Base-by-base conservation (phyloP, 768 basidiomycete genomes). In the Trametes elegans region DNA sequence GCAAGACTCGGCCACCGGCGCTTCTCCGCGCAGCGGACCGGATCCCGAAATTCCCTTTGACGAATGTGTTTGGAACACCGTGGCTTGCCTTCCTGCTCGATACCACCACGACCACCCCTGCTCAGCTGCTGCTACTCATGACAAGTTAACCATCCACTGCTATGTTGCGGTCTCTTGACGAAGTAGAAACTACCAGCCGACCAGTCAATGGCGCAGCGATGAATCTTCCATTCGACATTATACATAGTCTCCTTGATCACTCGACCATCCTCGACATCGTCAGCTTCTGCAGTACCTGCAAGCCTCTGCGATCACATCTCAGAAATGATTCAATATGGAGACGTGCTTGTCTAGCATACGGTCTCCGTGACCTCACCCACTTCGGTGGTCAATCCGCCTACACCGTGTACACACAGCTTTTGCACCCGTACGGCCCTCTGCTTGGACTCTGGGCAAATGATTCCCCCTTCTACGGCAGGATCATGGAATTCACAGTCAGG, bases 371-470 rank as follows among this genome's bases (percentile, higher is more conserved):
- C 32, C 9, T 54, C 27, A 28, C 53, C n/a, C 14, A 40, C 24
- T 60, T 60, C 26, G 24, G 32, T 7, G 49, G 40, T 4, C 35
- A 36, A 14, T 59, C 62, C 8, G 55, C 57, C 19, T 52, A 40
- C 31, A 35, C 50, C 19, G 21, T 61, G 19, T 63, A 61, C 49
- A 59, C 62, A 7, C 41, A 50, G 13, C 49, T 63, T 11, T 43
- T 63, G n/a, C 50, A 59, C 36, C 46, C 54, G 13, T 63, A 63
- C 39, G 62, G 41, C 24, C 39, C 53, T 7, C 29, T 63, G 27
- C 27, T 61, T 18, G 62, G 62, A 11, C 43, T 61, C 11, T 63
- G 62, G 62, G 62, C 62, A 2, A 63, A 49, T 49, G 62, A 63
- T 42, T 43, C 55, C 18, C 62, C 62, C 0, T 63, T 58, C 47